Evolutionary conservation across 225 moss, liverwort and hornwort genomes (phyloP).

Genomic region (Neckera pumila): DNA sequence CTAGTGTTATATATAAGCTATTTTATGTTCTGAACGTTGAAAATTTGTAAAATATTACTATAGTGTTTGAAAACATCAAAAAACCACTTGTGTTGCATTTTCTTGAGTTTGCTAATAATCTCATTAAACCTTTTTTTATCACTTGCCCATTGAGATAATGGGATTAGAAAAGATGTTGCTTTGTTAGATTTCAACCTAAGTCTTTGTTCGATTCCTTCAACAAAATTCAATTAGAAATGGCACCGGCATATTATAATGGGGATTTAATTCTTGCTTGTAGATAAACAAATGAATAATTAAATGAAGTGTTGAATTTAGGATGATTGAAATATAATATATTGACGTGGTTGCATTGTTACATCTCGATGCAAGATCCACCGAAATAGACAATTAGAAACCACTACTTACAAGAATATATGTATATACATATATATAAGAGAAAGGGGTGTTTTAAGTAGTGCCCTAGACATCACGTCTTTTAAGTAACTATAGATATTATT

Average conservation of each 20-base stretch:
- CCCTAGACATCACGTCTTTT: too few species aligned
- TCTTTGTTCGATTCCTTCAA: neutral
- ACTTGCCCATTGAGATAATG: neutral
- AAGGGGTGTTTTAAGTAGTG: too few species aligned
- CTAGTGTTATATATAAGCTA: neutral
- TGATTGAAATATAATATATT: neutral
- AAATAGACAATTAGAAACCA: too few species aligned
- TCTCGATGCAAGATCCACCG: neutral
- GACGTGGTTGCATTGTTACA: neutral
- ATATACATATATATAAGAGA: neutral
- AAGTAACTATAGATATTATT: too few species aligned
- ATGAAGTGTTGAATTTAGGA: too few species aligned
- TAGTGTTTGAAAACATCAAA: rapidly evolving
- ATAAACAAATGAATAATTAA: too few species aligned
- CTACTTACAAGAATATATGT: neutral
- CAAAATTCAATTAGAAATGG: neutral
- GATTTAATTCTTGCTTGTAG: neutral
- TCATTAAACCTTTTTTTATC: neutral
- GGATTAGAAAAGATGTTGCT: neutral
- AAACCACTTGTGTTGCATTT: neutral
- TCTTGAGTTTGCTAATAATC: neutral
- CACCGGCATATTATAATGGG: neutral
- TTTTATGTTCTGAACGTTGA: neutral
- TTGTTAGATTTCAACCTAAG: neutral
- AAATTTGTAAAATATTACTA: too few species aligned